Base-by-base conservation (phyloP, 2,329 filamentous ascomycete genomes). In the Aspergillus pseudonomiae region DNA sequence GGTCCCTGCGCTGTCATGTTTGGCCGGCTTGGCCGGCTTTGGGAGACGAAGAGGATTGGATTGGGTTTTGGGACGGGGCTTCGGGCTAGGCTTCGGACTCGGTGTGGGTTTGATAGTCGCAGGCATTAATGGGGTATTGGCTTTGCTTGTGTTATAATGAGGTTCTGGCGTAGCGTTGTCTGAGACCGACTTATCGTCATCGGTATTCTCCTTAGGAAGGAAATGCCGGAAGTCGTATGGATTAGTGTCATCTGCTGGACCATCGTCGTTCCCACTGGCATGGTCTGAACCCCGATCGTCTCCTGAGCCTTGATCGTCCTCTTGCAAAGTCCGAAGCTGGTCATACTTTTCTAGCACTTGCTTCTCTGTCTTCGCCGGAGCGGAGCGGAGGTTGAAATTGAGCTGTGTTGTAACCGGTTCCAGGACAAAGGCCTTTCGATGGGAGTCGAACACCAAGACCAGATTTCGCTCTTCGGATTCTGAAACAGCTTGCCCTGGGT, bases 381-480 rank as follows among this genome's bases (percentile, higher is more conserved):
- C 88, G 61, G 85, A 87, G 59, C 86, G 88, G 60, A 97, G 80
- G 77, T 97, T 97, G 89, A 97, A 94, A 72, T 92, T 89, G 78
- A 96, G 91, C 45, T 89, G 89, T n/a, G 89, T 90, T 74, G 92
- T 88, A 60, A 97, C 82, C 58, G 88, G 88, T 80, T 97, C 93
- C 60, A 97, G 84, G 32, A 95, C 88, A 68, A 95, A 95, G 61
- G 86, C 89, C 72, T 94, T 88, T 59, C 87, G 88, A 21, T 84
- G 81, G 10, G 89, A 84, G 76, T 96, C 91, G 73, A 94, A 95
- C 63, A 94, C 86, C 58, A 96, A 84, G 11, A 85, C 81, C 55
- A 81, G 68, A 55, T 75, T 76, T 59, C 72, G 75, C 39, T 75
- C 72, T 39, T 74, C 69, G 2, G 71, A 66, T 34, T 71, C 71